Base-by-base conservation (phyloP, 2,329 filamentous ascomycete species). In the Aspergillus viridinutans region DNA sequence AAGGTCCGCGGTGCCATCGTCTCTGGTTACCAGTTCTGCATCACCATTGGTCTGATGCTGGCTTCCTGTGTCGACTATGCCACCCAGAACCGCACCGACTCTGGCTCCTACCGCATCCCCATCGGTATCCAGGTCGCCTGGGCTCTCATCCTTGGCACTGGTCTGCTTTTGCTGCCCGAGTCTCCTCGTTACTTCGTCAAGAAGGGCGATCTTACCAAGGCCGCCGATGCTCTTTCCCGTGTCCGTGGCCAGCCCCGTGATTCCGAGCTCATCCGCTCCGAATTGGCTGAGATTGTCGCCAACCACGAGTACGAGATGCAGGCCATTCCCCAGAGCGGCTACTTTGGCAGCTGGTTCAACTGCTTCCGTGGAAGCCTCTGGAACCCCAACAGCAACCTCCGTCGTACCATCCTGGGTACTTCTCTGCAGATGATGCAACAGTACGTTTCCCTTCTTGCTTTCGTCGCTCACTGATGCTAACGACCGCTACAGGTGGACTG, bases 171-270 rank as follows among this genome's bases (percentile, higher is more conserved):
- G 68, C 86, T 96, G 7, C 91, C 91, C 57, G 91, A 95, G 73
- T 93, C 90, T 0, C 91, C 91, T 51, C 88, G 91, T 69, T 95
- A 87, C 81, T 93, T 84, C 69, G 89, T 96, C 77, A 91, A 90
- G 81, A 87, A 86, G 73, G 88, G 88, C 55, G 78, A 85, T 59
- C 79, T 90, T 53, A 84, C 87, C 45, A 71, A 80, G 56, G 91
- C 90, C 35, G 82, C 85, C 58, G 59, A 74, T 1, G 77, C 85
- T 12, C 82, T 96, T 6, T 76, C 83, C 56, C 83, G 81, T 57
- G 83, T 96, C 32, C 89, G 91, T 71, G 89, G 89, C 59, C 89
- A 95, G 78, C 82, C 87, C 50, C 69, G 76, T 53, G 84, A 89
- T 54, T 92, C 89, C 23, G 83, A 88, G 61, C 92, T 85, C 74